phyloP scores from a whole-genome alignment of 371 early-diverging fungal genomes.

The Mortierella sp. region DNA sequence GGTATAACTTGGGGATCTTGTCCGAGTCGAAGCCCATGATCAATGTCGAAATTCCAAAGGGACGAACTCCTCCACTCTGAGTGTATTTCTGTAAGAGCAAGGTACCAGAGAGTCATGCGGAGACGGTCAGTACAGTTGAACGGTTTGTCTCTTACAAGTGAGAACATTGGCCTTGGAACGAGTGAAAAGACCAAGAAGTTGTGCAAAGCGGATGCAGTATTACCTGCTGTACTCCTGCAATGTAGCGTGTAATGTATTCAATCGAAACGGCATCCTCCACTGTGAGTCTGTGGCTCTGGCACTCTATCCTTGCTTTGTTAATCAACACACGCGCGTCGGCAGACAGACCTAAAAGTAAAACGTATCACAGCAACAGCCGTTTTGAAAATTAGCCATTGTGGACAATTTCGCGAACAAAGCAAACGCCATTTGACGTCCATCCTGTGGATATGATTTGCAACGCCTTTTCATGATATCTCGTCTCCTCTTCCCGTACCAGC shows the following conservation, averaged over 20 bases:
- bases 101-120: neutral
- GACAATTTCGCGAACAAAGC: neutral
- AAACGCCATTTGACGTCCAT: neutral
- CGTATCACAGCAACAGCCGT: neutral
- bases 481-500: slow-evolving; percentile 77
- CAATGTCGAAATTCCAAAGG: slow-evolving; percentile 99
- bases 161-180: neutral
- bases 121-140: slow-evolving; percentile 18
- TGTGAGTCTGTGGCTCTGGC: slow-evolving; percentile 96
- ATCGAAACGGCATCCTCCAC: slow-evolving; percentile 98
- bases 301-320: slow-evolving; percentile 98
- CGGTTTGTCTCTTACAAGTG: neutral
- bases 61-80: slow-evolving; percentile 98
- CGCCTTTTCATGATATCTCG: slow-evolving; percentile 9
- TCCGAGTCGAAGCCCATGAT: slow-evolving; percentile 93
- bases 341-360: slow-evolving; percentile 76
- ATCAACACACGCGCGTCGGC: slow-evolving; percentile 98
- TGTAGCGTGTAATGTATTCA: slow-evolving; percentile 98
- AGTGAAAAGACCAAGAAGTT: neutral
- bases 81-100: slow-evolving; percentile 91
- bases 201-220: neutral
- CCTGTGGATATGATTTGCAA: neutral
- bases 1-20: slow-evolving; percentile 93
- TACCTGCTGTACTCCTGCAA: slow-evolving; percentile 97
- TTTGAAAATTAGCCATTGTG: neutral